Percentiles rank a stretch among this genome's conserved stretches.
Conservation (phyloP, 176 grass and related monocot species). For the Avena sativa region DNA sequence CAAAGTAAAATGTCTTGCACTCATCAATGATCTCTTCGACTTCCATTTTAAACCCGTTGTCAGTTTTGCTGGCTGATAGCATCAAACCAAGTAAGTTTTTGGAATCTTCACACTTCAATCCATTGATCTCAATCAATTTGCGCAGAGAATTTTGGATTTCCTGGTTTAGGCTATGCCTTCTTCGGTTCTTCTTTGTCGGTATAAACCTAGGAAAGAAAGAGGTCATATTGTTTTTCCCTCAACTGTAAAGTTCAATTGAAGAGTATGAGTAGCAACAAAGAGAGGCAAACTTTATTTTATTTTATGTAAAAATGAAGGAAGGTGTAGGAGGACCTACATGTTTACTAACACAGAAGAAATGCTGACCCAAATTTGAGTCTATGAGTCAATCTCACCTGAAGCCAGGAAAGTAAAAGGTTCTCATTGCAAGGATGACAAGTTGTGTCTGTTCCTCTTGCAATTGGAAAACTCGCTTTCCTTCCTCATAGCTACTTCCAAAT, state of each 20-base stretch:
- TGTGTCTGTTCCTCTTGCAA: conserved; percentile 69
- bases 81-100: conserved; percentile 86
- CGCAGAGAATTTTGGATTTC: conserved; percentile 65
- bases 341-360: neutral
- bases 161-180: conserved; percentile 56
- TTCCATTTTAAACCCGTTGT: conserved; percentile 61
- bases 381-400: conserved; percentile 62
- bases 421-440: conserved; percentile 67
- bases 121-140: conserved; percentile 72
- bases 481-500: conserved; percentile 89
- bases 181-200: conserved; percentile 79
- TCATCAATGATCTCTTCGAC: conserved; percentile 88
- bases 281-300: neutral
- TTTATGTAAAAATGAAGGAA: neutral
- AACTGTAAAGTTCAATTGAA: neutral
- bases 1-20: conserved; percentile 92
- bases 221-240: neutral
- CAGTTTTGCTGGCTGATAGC: conserved; percentile 66
- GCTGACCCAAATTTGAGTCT: neutral
- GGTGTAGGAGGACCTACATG: neutral
- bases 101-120: conserved; percentile 62
- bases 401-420: conserved; percentile 78
- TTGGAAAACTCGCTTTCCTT: conserved; percentile 70
- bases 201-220: conserved; percentile 61
- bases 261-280: neutral